Conservation (phyloP, 2,329 filamentous ascomycete species). For the Chrysosphaeria jannelii region DNA sequence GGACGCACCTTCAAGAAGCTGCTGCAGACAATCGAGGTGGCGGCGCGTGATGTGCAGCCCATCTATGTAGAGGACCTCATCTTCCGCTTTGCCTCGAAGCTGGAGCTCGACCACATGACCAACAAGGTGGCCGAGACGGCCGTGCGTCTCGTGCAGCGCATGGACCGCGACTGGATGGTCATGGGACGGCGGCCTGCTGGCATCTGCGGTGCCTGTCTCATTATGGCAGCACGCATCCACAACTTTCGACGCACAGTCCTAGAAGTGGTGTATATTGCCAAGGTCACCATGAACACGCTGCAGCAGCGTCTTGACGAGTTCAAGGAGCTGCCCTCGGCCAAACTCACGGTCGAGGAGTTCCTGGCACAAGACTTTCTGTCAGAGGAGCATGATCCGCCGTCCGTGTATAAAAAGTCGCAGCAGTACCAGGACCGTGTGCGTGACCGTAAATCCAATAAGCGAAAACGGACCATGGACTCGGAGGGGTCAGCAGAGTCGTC, state of each 20-base stretch:
- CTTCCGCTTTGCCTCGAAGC: conserved; percentile 63
- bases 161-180: conserved; percentile 95
- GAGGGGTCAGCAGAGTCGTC: background rate
- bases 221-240: conserved; percentile 91
- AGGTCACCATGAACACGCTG: conserved; percentile 81
- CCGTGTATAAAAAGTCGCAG: conserved; percentile 37
- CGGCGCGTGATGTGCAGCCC: conserved; percentile 21
- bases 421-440: conserved; percentile 24
- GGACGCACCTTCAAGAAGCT: conserved; percentile 70
- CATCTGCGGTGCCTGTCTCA: conserved; percentile 75
- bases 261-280: conserved; percentile 94
- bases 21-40: conserved; percentile 34
- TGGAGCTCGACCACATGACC: conserved; percentile 64
- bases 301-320: conserved; percentile 81
- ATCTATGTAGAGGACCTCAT: conserved; percentile 77
- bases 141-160: conserved; percentile 60
- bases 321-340: conserved; percentile 55
- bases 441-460: conserved; percentile 15
- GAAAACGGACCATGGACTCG: conserved; percentile 11
- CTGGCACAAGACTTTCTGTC: conserved; percentile 27
- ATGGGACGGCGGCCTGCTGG: conserved; percentile 80
- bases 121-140: conserved; percentile 72
- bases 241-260: conserved; percentile 81
- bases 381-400: conserved; percentile 42
- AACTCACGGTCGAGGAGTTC: conserved; percentile 61